Evolutionary conservation across 2,329 filamentous ascomycete genomes (phyloP).

Genomic region (Sporothrix inflata): DNA sequence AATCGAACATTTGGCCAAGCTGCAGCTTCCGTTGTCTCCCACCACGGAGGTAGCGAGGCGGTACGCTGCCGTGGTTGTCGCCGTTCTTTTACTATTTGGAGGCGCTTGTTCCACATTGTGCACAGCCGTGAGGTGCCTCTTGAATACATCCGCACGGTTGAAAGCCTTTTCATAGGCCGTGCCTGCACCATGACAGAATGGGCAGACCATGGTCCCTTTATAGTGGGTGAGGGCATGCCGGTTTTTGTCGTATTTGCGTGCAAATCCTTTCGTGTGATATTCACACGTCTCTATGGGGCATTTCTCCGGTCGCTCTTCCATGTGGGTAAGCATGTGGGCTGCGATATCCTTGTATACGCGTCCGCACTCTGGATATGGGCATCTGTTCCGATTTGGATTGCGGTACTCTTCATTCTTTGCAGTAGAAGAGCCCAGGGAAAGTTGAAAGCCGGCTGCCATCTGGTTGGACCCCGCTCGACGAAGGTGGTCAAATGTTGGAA

Average conservation of each 20-base stretch:
- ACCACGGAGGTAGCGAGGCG: constrained; percentile 30
- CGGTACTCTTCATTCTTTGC: constrained; percentile 35
- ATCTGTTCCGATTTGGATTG: constrained; percentile 52
- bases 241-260: constrained; percentile 97
- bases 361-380: constrained; percentile 61
- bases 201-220: constrained; percentile 97
- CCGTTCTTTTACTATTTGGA: constrained; percentile 82
- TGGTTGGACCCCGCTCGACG: neutral
- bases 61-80: constrained; percentile 39
- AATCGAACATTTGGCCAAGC: constrained; percentile 79
- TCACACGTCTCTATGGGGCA: constrained; percentile 93
- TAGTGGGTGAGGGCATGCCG: constrained; percentile 95
- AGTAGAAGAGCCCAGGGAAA: neutral
- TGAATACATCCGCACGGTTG: constrained; percentile 96
- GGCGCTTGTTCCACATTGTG: constrained; percentile 94
- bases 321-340: constrained; percentile 95
- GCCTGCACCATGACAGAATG: constrained; percentile 88
- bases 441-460: neutral
- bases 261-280: constrained; percentile 92
- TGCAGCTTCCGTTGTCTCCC: constrained; percentile 12
- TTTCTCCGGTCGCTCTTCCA: constrained; percentile 91
- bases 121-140: constrained; percentile 88
- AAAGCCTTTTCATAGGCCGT: constrained; percentile 92
- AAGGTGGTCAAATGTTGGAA: neutral
- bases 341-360: constrained; percentile 67